A percentile compares a stretch with the other conserved stretches of the same genome.
phyloP scores from a whole-genome alignment of 805 yeast species.

The Kluyveromyces dobzhanskii region DNA sequence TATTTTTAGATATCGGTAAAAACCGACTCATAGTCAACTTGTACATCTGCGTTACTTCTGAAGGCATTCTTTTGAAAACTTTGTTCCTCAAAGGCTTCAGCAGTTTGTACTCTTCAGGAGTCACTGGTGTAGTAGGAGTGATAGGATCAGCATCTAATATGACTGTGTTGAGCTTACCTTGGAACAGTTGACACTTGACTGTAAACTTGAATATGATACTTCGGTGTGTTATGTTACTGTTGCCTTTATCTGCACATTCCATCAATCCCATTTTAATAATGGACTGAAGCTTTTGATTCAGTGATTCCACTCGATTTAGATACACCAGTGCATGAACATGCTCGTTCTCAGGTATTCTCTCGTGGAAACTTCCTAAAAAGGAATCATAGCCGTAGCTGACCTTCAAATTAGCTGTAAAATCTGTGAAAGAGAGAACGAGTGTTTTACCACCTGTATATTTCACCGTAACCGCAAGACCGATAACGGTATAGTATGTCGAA shows the following conservation, averaged over 20 bases:
- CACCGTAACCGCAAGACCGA: conserved; percentile 7
- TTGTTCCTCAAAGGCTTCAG: conserved; percentile 6
- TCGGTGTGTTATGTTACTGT: conserved; percentile 16
- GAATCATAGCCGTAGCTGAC: conserved; percentile 17
- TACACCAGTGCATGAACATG: conserved; percentile 11
- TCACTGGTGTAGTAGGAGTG: conserved; percentile 4
- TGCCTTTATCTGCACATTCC: conserved; percentile 7
- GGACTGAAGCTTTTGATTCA: conserved; percentile 8
- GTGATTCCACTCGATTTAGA: conserved; percentile 11
- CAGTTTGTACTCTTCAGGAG: neutral
- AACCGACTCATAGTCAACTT: conserved; percentile 1
- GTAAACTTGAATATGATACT: conserved; percentile 22
- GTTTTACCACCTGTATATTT: conserved; percentile 4
- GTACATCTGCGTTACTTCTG: conserved; percentile 1
- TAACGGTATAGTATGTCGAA: conserved; percentile 4
- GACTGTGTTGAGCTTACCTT: conserved; percentile 17
- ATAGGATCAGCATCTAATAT: conserved; percentile 15
- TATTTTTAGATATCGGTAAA: neutral
- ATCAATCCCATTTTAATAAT: conserved; percentile 3
- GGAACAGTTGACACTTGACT: conserved; percentile 14
- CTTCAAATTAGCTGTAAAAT: conserved; percentile 18
- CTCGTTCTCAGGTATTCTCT: conserved; percentile 10
- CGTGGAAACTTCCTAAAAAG: conserved; percentile 14
- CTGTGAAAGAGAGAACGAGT: conserved; percentile 17
- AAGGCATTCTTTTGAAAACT: neutral